Evolutionary conservation across 306 rosid species (phyloP).

Genomic region (Rubus parviflorus): DNA sequence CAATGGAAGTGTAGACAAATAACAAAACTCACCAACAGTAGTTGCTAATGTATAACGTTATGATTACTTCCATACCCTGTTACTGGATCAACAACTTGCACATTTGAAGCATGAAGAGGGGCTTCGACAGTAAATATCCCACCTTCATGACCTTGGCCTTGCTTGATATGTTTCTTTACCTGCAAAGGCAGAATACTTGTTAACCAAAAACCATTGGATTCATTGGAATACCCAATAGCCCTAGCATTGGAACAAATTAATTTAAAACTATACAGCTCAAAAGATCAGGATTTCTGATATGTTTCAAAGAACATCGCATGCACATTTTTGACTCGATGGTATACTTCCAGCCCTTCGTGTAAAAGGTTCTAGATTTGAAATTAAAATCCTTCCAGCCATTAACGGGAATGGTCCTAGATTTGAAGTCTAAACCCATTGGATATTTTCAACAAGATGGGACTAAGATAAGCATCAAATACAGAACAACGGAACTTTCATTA

Average conservation of each 20-base stretch:
- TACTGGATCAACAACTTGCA: slow-evolving; percentile 78
- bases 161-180: slow-evolving; percentile 94
- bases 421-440: background rate
- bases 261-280: background rate
- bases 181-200: slow-evolving; percentile 20
- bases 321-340: background rate
- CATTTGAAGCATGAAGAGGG: slow-evolving; percentile 86
- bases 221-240: background rate
- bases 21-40: background rate
- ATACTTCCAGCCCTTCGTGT: background rate
- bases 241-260: background rate
- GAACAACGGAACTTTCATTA: background rate
- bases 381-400: background rate
- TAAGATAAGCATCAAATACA: background rate
- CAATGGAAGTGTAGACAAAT: background rate
- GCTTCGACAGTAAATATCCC: slow-evolving; percentile 95
- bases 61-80: slow-evolving; percentile 54
- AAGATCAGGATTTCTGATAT: background rate
- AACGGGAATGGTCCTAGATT: background rate
- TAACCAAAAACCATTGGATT: background rate
- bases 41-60: background rate
- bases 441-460: background rate
- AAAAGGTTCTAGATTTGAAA: background rate
- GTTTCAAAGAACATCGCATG: background rate
- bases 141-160: slow-evolving; percentile 98